Percentiles rank a stretch among this genome's conserved stretches.
Conservation (phyloP, 352 stramenopile genomes). For the Pythium oligandrum region DNA sequence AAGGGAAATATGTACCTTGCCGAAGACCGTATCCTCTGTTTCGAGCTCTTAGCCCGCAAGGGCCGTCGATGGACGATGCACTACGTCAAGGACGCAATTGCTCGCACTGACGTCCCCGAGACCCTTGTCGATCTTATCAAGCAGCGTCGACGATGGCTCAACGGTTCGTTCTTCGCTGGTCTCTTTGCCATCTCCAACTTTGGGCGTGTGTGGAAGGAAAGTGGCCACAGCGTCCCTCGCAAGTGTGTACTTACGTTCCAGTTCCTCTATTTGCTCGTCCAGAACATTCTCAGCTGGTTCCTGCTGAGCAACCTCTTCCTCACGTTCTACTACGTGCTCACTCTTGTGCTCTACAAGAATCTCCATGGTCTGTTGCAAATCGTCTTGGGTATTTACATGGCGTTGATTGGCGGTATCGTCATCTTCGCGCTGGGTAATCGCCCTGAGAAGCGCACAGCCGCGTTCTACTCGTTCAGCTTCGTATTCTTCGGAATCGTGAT, state of each 20-base stretch:
- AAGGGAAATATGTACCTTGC: slow-evolving; percentile 70
- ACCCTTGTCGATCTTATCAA: slow-evolving; percentile 59
- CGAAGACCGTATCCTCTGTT: slow-evolving; percentile 62
- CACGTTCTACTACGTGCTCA: slow-evolving; percentile 47
- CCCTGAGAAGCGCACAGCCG: slow-evolving; percentile 36
- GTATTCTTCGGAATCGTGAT: slow-evolving; percentile 45
- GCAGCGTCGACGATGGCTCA: slow-evolving; percentile 56
- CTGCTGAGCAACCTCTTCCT: slow-evolving; percentile 44
- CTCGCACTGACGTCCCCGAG: slow-evolving; percentile 36
- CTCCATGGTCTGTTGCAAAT: slow-evolving; percentile 23
- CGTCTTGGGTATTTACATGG: slow-evolving; percentile 33
- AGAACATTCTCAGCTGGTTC: slow-evolving; percentile 40
- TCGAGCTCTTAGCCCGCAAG: slow-evolving; percentile 42
- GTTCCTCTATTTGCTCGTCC: slow-evolving; percentile 35
- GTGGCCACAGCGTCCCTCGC: slow-evolving; percentile 26
- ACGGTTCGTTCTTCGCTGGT: slow-evolving; percentile 57
- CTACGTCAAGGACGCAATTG: slow-evolving; percentile 50
- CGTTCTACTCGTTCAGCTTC: slow-evolving; percentile 41
- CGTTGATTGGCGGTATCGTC: slow-evolving; percentile 31
- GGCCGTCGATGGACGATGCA: slow-evolving; percentile 37
- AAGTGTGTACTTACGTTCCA: slow-evolving; percentile 38
- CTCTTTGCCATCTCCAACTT: slow-evolving; percentile 57
- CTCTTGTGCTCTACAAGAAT: slow-evolving; percentile 27
- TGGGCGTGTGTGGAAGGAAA: slow-evolving; percentile 42
- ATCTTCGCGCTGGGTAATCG: slow-evolving; percentile 45